Base-by-base conservation (phyloP, 768 basidiomycete species). In the Gelatoporia subvermispora region DNA sequence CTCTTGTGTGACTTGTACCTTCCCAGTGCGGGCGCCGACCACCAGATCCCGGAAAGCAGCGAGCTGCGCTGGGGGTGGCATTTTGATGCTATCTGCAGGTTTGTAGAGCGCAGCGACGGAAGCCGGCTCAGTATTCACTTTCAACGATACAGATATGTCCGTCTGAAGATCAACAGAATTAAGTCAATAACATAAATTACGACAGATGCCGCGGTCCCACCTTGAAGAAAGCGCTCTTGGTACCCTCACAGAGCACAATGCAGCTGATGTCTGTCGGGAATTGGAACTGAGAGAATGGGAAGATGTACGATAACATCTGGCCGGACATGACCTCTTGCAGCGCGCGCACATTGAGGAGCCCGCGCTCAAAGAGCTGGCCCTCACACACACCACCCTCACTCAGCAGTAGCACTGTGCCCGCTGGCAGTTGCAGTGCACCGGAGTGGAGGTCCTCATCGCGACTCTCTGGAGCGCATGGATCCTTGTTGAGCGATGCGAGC, bases 191-290 rank as follows among this genome's bases (percentile, higher is more conserved):
- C 37, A 21, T 23, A 38, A 11, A 18, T 4, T 21, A 25, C 11
- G 46, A 17, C n/a, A 34, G 39, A 41, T 18, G 11, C 8, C 41
- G 34, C 8, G 17, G 24, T 25, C 58, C 21, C 48, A 85, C 88
- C 74, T 81, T 73, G 63, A 89, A 85, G 59, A 93, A 83, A 2
- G 83, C 70, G 55, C 85, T 88, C 64, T 79, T 82, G 50, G 71
- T 71, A 24, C 88, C 86, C 49, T 83, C 75, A 35, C 75, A 73
- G 9, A 85, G 65, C 0, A 86, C 65, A 17, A 92, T 53, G 50
- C 83, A 78, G n/a, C 66, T 72, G n/a, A 87, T 65, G 55, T 90
- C 87, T 0, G 87, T 89, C 17, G 81, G 72, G 57, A 93, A 91
- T 8, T 73, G 64, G 62, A 85, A 91, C 49, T 62, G 72, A 60